Base-by-base conservation (phyloP, 2,329 filamentous ascomycete genomes). In the Ascochyta rabiei region DNA sequence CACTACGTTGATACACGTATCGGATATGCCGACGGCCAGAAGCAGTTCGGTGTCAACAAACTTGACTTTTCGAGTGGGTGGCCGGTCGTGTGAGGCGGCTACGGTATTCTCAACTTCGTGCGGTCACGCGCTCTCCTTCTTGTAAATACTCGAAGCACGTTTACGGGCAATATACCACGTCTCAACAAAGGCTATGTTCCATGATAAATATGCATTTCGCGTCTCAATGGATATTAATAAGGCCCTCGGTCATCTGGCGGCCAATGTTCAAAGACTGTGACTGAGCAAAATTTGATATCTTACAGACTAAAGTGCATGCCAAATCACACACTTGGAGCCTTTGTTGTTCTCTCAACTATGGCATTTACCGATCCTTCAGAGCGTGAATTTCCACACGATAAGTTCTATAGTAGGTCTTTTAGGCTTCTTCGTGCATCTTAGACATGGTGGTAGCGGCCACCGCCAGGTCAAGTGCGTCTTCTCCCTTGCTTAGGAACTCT, bases 11-110 rank as follows among this genome's bases (percentile, higher is more conserved):
- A 85, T 56, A 83, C 78, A 1, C 76, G 66, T 2, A 75, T 82
- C 47, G 80, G 81, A 2, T 76, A 81, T 51, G 76, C 72, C 0
- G 80, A 83, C 64, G 67, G 65, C 10, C 69, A 80, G 57, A 81
- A 80, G 64, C 70, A 68, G 34, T 80, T 81, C 56, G 79, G 80
- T 16, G 79, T 79, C 76, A 81, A 81, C 56, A 75, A 67, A 28
- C 74, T 81, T 31, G 53, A 73, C 48, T 81, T 76, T 60, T 76
- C 71, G 1, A 74, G 70, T 33, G 79, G 77, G 19, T 81, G 79
- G 79, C 79, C 79, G 16, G 45, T 48, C 5, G 57, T 51, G 6
- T 59, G 10, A 53, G 13, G 10, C 9, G 5, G 0, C 15, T 12
- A 13, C n/a, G 15, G 15, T 26, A 2, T 28, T 23, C 3, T 33